phyloP scores from a whole-genome alignment of 306 rosid genomes.

The Casuarina equisetifolia region DNA sequence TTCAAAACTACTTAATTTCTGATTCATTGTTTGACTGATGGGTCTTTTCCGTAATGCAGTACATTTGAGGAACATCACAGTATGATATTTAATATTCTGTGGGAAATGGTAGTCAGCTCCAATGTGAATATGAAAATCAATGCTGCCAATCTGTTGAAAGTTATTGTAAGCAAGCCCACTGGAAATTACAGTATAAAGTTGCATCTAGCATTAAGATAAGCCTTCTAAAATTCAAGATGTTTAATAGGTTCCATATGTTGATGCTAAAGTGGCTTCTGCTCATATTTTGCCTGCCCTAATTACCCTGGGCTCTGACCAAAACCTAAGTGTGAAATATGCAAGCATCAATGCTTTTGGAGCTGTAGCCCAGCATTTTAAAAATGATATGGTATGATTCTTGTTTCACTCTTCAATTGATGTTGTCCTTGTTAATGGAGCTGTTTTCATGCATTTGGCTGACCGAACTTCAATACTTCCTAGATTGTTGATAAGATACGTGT shows the following conservation, averaged over 20 bases:
- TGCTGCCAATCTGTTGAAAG: constrained; percentile 84
- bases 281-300: constrained; percentile 92
- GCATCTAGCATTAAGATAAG: constrained; percentile 28
- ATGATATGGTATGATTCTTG: constrained; percentile 61
- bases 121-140: constrained; percentile 70
- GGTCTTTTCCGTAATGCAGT: constrained; percentile 55
- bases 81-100: constrained; percentile 75
- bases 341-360: constrained; percentile 96
- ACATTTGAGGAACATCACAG: constrained; percentile 71
- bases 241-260: constrained; percentile 73
- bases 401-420: constrained; percentile 28
- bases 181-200: constrained; percentile 24
- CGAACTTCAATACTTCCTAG: constrained; percentile 39
- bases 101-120: constrained; percentile 99
- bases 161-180: constrained; percentile 57
- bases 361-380: constrained; percentile 91
- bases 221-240: constrained; percentile 20
- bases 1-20: constrained; percentile 15
- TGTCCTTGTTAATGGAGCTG: constrained; percentile 22
- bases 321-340: constrained; percentile 87
- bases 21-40: constrained; percentile 17
- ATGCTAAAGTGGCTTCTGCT: constrained; percentile 90
- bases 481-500: constrained; percentile 96
- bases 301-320: constrained; percentile 92
- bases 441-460: constrained; percentile 28